Base-by-base conservation (phyloP, 2,329 filamentous ascomycete species). In the Fusarium napiforme region DNA sequence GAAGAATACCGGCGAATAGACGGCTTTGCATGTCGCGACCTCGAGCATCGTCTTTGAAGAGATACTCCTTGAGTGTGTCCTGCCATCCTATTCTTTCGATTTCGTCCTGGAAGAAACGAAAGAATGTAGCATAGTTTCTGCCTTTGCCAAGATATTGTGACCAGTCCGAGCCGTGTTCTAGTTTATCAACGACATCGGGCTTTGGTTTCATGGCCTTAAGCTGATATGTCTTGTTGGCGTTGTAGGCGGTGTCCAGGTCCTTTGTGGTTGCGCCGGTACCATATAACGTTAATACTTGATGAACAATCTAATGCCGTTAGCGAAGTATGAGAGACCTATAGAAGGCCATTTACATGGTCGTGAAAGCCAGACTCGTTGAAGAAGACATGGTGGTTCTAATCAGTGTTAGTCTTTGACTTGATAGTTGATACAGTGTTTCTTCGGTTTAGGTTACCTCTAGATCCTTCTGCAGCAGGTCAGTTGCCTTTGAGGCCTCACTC, bases 321-420 rank as follows among this genome's bases (percentile, higher is more conserved):
- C 36, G n/a, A 36, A 21, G 8, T 40, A 11, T 18, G 8, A 14
- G 34, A 8, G 14, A 37, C 3, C 18, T 21, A 11, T 3, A 14
- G 7, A 18, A 9, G 50, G 12, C 12, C 4, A 65, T 80, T 77
- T 83, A 87, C 93, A 78, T 97, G 95, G 80, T 97, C 93, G 78
- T 98, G 95, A 71, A 93, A 97, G 1, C 92, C 92, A 4, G 81
- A 78, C 0, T 87, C 68, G 69, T 96, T 97, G 86, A 95, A 97
- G 83, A 92, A 97, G 65, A 95, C 92, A 78, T 97, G 93, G 75
- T 95, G 89, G 21, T 75, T 76, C 82, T 63, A 11, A 15, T 43
- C 32, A 7, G 19, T 28, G 39, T 73, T 39, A 77, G 67, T 4
- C 34, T 34, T 19, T 34, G 11, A 14, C 30, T 42, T 9, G 16